Evolutionary conservation across 1,284 basidiomycete species (phyloP).

Genomic region (Puccinia polysora): DNA sequence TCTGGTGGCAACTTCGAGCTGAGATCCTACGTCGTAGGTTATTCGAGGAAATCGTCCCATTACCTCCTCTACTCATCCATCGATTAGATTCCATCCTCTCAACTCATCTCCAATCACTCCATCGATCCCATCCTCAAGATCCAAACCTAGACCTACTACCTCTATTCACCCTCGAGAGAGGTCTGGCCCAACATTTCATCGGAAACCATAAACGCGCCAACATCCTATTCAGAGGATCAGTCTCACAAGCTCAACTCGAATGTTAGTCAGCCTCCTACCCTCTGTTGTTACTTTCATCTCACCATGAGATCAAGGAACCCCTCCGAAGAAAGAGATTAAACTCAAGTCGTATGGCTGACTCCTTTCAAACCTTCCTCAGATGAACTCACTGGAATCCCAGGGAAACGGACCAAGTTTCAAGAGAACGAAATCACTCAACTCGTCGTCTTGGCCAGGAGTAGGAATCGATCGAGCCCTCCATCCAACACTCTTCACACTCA

Average conservation of each 20-base stretch:
- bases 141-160: slow-evolving; percentile 29
- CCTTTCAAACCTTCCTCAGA: too few species aligned
- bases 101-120: slow-evolving; percentile 58
- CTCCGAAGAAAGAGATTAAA: too few species aligned
- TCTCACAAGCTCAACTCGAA: slow-evolving; percentile 69
- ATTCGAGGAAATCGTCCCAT: slow-evolving; percentile 71
- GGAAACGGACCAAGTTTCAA: slow-evolving; percentile 93
- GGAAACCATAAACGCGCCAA: slow-evolving; percentile 67
- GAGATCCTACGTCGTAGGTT: slow-evolving; percentile 73
- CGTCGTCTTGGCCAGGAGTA: slow-evolving; percentile 84
- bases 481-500: too few species aligned
- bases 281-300: too few species aligned
- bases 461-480: neutral
- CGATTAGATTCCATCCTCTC: slow-evolving; percentile 57
- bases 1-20: slow-evolving; percentile 70
- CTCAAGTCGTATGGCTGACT: too few species aligned
- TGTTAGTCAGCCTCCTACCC: slow-evolving; percentile 55
- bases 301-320: too few species aligned
- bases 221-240: slow-evolving; percentile 73
- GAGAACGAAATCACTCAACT: slow-evolving; percentile 78
- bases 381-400: slow-evolving; percentile 85
- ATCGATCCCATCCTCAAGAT: neutral
- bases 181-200: slow-evolving; percentile 25
- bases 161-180: slow-evolving; percentile 32
- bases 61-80: slow-evolving; percentile 1